A percentile compares a stretch with the other conserved stretches of the same genome.
Evolutionary conservation across 345 rosid genomes (phyloP).

Genomic region (Syzygium jambos): DNA sequence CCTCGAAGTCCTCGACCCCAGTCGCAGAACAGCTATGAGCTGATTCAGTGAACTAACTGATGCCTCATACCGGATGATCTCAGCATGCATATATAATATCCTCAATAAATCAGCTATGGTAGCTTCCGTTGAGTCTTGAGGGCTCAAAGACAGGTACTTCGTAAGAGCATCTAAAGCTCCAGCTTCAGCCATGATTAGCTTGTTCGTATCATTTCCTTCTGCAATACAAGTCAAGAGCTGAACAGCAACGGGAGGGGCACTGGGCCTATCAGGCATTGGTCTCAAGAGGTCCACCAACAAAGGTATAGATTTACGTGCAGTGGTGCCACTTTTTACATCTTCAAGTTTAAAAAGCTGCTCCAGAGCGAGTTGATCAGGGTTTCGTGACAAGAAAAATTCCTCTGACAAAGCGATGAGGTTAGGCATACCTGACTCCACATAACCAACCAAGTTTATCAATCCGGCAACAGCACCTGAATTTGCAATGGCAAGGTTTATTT

Average conservation of each 20-base stretch:
- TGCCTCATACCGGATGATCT: slow-evolving; percentile 56
- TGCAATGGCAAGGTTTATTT: slow-evolving; percentile 58
- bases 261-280: slow-evolving; percentile 84
- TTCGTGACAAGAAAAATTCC: slow-evolving; percentile 47
- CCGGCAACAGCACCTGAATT: slow-evolving; percentile 84
- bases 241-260: slow-evolving; percentile 77
- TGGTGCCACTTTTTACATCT: slow-evolving; percentile 66
- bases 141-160: slow-evolving; percentile 67
- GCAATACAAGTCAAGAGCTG: slow-evolving; percentile 58
- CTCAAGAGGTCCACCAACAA: slow-evolving; percentile 78
- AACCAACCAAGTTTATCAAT: slow-evolving; percentile 63
- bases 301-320: slow-evolving; percentile 74
- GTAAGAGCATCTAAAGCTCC: slow-evolving; percentile 89
- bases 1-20: slow-evolving; percentile 74
- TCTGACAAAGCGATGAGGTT: slow-evolving; percentile 47
- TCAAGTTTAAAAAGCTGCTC: slow-evolving; percentile 67
- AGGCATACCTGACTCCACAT: slow-evolving; percentile 43
- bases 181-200: slow-evolving; percentile 73
- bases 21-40: slow-evolving; percentile 75
- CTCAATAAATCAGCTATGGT: slow-evolving; percentile 62
- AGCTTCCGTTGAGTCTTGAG: slow-evolving; percentile 78
- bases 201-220: slow-evolving; percentile 66
- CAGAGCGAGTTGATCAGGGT: slow-evolving; percentile 64
- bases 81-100: slow-evolving; percentile 61
- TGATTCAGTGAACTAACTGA: slow-evolving; percentile 70